Evolutionary conservation across 345 rosid genomes (phyloP), one percentile per base, ranked within the genome.

Genomic region (Lumnitzera racemosa): DNA sequence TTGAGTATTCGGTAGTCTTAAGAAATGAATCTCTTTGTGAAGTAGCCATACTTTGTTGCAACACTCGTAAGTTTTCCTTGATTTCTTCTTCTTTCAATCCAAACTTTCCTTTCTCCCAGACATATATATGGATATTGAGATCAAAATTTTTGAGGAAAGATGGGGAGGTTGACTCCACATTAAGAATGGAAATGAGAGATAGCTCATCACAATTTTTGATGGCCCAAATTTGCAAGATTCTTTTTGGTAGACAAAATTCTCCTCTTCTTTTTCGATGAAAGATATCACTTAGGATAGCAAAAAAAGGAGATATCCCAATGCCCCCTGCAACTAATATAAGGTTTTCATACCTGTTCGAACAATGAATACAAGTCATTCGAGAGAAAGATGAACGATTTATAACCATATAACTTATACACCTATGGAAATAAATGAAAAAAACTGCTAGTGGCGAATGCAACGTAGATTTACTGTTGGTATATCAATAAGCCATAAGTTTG

Each of bases 311-410:
- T 65, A 92, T 84, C 46, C 96, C 98, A 49, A 87, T 89, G 54
- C 98, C 96, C 59, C 98, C 98, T 2, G 96, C 98, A 14, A 92
- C 90, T 64, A 92, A 70, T 48, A 92, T 66, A 47, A 92, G 80
- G 80, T 85, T 82, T 68, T 89, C 89, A 24, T 89, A 89, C 83
- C 96, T 91, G 71, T 25, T 16, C 63, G 49, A 72, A 41, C 12
- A 66, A 48, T 55, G 51, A 16, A 24, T 27, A 13, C 29, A 27
- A n/a, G 23, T n/a, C 13, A 12, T 13, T 27, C 2, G 50, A 20
- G 13, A n/a, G 17, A 17, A 29, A 11, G 24, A 3, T 20, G 20
- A 20, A 20, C 20, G 20, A 20, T 20, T 20, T 20, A 20, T 20
- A 20, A 3, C 31, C 7, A 17, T 17, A 47, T 46, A 24, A 15